Percentiles rank a stretch among this genome's conserved stretches.
These are phyloP conservation scores for Tillandsia fasciculata DNA, from an alignment of 176 grass and related monocot species.

Conservation along the genomic window DNA sequence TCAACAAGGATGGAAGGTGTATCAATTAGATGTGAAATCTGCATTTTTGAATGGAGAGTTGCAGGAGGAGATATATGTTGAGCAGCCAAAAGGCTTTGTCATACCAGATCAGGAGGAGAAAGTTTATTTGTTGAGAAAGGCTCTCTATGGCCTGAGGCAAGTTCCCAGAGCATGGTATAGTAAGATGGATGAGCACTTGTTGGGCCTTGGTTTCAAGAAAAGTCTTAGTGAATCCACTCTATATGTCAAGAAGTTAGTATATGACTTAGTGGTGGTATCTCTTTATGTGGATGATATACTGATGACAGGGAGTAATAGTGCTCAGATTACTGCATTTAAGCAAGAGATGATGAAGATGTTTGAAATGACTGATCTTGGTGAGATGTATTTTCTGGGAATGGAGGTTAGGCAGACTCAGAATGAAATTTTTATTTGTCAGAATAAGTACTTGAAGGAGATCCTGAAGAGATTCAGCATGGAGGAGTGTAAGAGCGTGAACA, in stretches of 20 bases:
- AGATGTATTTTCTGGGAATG: background rate
- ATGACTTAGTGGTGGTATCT: slow-evolving; percentile 8
- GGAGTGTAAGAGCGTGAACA: background rate
- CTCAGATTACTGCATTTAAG: slow-evolving; percentile 1
- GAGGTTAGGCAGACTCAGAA: background rate
- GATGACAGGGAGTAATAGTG: background rate
- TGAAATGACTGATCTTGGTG: background rate
- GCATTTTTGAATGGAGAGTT: slow-evolving; percentile 5
- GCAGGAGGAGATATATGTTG: slow-evolving; percentile 10
- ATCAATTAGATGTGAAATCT: slow-evolving; percentile 17
- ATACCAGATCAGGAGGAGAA: slow-evolving; percentile 1
- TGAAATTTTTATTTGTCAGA: background rate
- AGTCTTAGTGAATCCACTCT: background rate
- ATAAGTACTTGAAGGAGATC: background rate
- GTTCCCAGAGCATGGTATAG: slow-evolving; percentile 1
- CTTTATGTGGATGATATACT: slow-evolving; percentile 20
- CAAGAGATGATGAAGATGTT: background rate
- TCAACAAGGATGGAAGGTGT: background rate
- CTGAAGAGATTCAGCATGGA: background rate
- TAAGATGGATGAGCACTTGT: slow-evolving; percentile 8
- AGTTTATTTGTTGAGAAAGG: slow-evolving; percentile 2
- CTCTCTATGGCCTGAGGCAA: slow-evolving; percentile 13
- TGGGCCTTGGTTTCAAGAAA: background rate
- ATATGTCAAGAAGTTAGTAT: background rate
- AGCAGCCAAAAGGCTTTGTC: slow-evolving; percentile 11